These are phyloP conservation scores for Daldinia loculata DNA, from an alignment of 495 filamentous ascomycete species.

Conservation along the genomic window DNA sequence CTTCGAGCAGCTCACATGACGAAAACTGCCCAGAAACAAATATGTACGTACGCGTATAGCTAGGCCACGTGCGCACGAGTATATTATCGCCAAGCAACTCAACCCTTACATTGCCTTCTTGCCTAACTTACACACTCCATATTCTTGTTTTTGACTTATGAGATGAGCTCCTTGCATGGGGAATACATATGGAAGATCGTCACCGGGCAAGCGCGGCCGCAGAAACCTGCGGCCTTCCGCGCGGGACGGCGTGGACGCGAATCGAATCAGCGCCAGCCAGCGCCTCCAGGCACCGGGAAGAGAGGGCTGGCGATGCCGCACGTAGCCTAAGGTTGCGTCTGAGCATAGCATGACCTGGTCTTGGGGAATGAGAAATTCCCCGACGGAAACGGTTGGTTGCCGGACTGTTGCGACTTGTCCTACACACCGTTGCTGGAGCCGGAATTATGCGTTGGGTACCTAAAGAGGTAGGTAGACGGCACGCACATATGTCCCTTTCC, in stretches of 20 bases:
- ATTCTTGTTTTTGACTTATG: neutral
- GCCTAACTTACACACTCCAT: neutral
- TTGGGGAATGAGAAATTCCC: conserved; percentile 4
- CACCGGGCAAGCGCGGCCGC: neutral
- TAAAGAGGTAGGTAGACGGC: neutral
- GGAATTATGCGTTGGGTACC: neutral
- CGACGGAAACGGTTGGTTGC: neutral
- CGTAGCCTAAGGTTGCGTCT: conserved; percentile 2
- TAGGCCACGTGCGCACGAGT: neutral
- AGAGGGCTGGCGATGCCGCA: neutral
- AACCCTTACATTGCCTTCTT: neutral
- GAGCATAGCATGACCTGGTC: neutral
- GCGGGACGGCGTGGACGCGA: neutral
- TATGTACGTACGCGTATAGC: neutral
- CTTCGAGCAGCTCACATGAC: neutral
- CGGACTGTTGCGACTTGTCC: neutral
- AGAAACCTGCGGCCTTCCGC: neutral
- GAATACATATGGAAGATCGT: neutral
- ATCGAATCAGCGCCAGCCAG: neutral
- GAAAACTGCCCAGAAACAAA: neutral
- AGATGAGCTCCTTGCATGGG: conserved; percentile 1
- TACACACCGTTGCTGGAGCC: conserved; percentile 1
- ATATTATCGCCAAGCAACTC: conserved; percentile 10
- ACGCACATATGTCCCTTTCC: neutral
- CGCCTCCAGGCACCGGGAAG: conserved; percentile 1